A percentile compares a stretch with the other conserved stretches of the same genome.
These are phyloP conservation scores for Blakeslea trispora DNA, from an alignment of 371 early-diverging fungal species.

Conservation along the genomic window DNA sequence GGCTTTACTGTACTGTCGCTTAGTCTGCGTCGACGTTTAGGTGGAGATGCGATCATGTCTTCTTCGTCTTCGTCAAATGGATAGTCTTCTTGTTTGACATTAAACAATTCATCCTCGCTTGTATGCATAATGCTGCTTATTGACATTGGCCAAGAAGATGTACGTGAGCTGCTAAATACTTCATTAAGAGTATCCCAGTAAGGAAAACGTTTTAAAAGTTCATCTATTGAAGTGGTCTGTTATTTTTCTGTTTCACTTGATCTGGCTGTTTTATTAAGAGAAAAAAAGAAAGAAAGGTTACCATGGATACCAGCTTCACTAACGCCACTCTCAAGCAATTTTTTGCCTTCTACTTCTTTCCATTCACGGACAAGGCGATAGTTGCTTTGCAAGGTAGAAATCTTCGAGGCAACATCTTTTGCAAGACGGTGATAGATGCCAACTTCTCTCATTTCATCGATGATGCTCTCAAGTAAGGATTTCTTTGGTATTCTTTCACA, in stretches of 20 bases:
- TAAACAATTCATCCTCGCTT: conserved; percentile 23
- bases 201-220: conserved; percentile 48
- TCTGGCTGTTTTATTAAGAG: too few relatives aligned
- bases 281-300: too few relatives aligned
- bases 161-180: conserved; percentile 33
- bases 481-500: conserved; percentile 51
- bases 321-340: conserved; percentile 37
- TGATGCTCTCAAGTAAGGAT: conserved; percentile 41
- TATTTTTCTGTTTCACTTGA: too few relatives aligned
- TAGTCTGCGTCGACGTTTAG: conserved; percentile 25
- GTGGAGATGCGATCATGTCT: neutral
- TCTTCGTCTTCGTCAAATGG: conserved; percentile 26
- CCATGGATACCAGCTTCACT: conserved; percentile 44
- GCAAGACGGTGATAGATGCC: conserved; percentile 50
- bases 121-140: conserved; percentile 46
- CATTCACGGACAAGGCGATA: conserved; percentile 50
- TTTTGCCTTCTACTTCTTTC: conserved; percentile 44
- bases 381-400: conserved; percentile 50
- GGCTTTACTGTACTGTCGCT: conserved; percentile 28
- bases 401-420: conserved; percentile 49
- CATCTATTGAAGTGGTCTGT: conserved; percentile 42
- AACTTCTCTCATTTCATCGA: conserved; percentile 46
- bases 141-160: conserved; percentile 44
- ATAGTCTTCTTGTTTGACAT: conserved; percentile 25
- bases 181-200: conserved; percentile 50